Evolutionary conservation across 768 basidiomycete genomes (phyloP), one percentile per base, ranked within the genome.

Genomic region (Tulasnella calospora): DNA sequence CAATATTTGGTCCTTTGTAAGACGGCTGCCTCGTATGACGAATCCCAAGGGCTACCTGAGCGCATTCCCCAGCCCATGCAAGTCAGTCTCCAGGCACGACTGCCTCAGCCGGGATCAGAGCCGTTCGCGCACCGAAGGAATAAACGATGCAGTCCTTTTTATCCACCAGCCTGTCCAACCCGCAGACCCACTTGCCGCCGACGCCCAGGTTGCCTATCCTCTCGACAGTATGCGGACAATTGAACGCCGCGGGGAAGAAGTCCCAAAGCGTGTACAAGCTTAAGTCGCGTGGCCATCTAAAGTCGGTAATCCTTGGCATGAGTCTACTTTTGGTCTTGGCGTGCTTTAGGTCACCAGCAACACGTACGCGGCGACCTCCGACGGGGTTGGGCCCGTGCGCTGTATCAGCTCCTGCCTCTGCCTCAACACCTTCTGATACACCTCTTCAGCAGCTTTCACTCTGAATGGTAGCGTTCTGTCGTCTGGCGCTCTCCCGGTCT

Each of bases 11-110:
- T 86, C 33, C 86, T 86, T 35, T 86, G 85, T 21, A 92, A 85
- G 72, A 91, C 81, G 47, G 87, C 89, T 3, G 88, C 87, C 81
- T 92, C 91, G 80, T 90, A 92, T 4, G 90, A 89, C 4, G 90
- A 89, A 74, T 91, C 90, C 73, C 87, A 85, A 83, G 88, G 89
- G 55, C 75, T 76, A 21, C 75, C 75, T 76, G 44, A 21, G 19
- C 71, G 15, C 6, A 38, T 40, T 21, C 6, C 27, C 35, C 1
- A 74, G 27, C 46, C 77, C 44, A 15, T 77, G 80, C 6, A 79
- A 35, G 41, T 71, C 78, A 46, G 73, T 79, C 40, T 79, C 80
- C 10, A 51, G 47, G 47, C 47, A 51, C 17, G 38, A 81, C 80
- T 13, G 1, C 36, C 27, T 40, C 72, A 15, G 41, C 41, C 41